Base-by-base conservation (phyloP, 2,329 filamentous ascomycete species). In the Colletotrichum australisinense region DNA sequence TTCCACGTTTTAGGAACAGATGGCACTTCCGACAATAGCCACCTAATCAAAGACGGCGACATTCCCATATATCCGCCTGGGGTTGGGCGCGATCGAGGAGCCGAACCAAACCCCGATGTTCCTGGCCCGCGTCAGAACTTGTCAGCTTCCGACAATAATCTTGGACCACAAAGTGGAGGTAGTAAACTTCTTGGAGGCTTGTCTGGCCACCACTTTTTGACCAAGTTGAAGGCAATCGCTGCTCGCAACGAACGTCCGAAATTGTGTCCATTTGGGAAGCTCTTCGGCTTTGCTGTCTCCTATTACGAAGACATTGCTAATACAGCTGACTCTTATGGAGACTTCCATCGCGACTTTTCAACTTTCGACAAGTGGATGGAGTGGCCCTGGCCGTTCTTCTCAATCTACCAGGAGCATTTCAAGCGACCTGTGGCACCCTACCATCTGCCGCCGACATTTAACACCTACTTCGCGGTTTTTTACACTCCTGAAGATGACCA, bases 1-100 rank as follows among this genome's bases (percentile, higher is more conserved):
- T 92, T 92, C 75, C 81, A 83, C 22, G 87, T 92, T 3, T 67
- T 92, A 5, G 90, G 90, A 3, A 89, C 89, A 1, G 76, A 77
- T 28, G 63, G 75, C 12, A 65, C 75, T 14, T 46, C 49, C 9
- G 73, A 74, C 4, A 57, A 32, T 19, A 52, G 57, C 35, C 73
- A 63, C 19, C n/a, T 26, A 16, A 66, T 74, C 38, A 69, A 63
- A 30, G 30, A 55, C 26, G n/a, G 60, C 24, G 42, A 69, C 7
- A 64, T 75, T 46, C 73, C 73, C 5, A 14, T 60, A 6, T 75
- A 74, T 26, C 38, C 46, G 3, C 42, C 70, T 5, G 63, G 62
- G 24, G 69, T 63, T 28, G 71, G 57, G 74, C 64, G 72, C 74
- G 60, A 76, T 71, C 30, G 26, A 74, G 52, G 26, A 62, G 76